A percentile compares a stretch with the other conserved stretches of the same genome.
Conservation (phyloP, 305 asterid genomes). For the Rubia balearica region DNA sequence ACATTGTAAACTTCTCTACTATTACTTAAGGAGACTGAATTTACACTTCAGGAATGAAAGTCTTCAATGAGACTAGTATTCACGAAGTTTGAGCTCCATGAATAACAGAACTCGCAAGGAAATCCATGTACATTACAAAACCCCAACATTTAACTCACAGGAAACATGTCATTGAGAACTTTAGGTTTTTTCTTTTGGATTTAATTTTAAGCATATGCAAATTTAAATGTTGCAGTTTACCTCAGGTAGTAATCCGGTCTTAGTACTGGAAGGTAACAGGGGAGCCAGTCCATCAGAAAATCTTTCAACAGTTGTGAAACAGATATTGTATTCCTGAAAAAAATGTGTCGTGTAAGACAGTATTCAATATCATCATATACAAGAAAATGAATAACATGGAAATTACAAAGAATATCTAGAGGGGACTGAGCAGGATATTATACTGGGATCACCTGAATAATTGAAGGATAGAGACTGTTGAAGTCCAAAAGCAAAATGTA, state of each 20-base stretch:
- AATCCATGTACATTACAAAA: neutral
- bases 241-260: constrained; percentile 86
- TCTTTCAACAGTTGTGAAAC: constrained; percentile 94
- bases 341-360: neutral
- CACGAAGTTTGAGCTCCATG: neutral
- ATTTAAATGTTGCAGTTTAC: constrained; percentile 33
- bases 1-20: neutral
- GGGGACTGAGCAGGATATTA: constrained; percentile 16
- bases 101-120: neutral
- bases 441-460: constrained; percentile 62
- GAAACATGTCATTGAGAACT: neutral
- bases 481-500: constrained; percentile 90
- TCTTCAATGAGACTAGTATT: neutral
- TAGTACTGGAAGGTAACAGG: constrained; percentile 63
- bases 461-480: constrained; percentile 99
- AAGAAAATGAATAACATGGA: neutral
- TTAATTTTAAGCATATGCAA: constrained; percentile 4
- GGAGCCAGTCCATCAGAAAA: constrained; percentile 57
- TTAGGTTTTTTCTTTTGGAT: neutral
- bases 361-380: neutral
- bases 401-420: neutral
- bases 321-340: constrained; percentile 88
- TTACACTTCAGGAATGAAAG: neutral
- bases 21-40: neutral
- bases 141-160: neutral